Conservation (phyloP, 2,329 filamentous ascomycete genomes). For the Magnaporthiopsis rhizophila region DNA sequence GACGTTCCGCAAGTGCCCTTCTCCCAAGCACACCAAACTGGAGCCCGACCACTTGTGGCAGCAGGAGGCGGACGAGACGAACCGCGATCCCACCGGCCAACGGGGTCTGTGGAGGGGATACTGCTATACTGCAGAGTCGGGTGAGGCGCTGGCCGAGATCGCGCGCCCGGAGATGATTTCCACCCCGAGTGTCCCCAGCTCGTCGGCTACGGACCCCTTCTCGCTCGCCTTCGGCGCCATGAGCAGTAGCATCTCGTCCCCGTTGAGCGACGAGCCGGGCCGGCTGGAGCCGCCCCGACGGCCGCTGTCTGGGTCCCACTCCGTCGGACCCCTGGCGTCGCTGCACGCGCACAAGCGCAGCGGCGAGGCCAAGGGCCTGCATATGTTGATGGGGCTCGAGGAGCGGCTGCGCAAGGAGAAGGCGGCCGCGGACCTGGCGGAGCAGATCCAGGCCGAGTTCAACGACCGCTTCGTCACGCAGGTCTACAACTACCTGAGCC, state of each 20-base stretch:
- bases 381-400: conserved; percentile 43
- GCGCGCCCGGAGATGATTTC: conserved; percentile 40
- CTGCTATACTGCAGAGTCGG: conserved; percentile 38
- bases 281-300: neutral
- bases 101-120: conserved; percentile 72
- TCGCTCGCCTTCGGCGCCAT: conserved; percentile 29
- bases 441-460: conserved; percentile 59
- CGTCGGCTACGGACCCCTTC: conserved; percentile 33
- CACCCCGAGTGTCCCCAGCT: conserved; percentile 36
- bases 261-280: conserved; percentile 30
- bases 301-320: conserved; percentile 14
- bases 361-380: conserved; percentile 32
- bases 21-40: conserved; percentile 76
- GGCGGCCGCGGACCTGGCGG: conserved; percentile 39
- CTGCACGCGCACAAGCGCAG: conserved; percentile 9
- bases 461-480: conserved; percentile 82
- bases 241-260: conserved; percentile 16
- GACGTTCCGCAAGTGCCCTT: conserved; percentile 70
- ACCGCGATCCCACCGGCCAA: conserved; percentile 47
- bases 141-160: conserved; percentile 31
- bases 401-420: conserved; percentile 43
- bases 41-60: conserved; percentile 64
- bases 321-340: conserved; percentile 5
- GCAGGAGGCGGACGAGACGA: conserved; percentile 36
- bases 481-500: conserved; percentile 92